Percentiles rank a stretch among this genome's conserved stretches.
Evolutionary conservation across 257 asterid genomes (phyloP).

Genomic region (Phtheirospermum japonicum): DNA sequence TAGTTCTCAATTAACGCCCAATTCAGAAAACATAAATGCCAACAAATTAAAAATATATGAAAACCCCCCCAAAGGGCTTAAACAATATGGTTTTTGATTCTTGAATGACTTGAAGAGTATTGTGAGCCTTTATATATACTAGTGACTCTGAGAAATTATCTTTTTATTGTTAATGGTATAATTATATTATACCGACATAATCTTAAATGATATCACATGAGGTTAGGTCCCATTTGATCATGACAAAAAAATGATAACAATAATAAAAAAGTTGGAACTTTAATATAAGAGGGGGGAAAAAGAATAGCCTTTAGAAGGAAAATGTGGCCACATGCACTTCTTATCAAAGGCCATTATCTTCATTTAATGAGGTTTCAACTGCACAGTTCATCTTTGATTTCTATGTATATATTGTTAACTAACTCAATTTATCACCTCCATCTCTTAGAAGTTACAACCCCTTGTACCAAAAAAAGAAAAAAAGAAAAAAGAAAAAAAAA

Average conservation of each 20-base stretch:
- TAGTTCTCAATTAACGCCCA: too few species aligned
- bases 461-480: too few species aligned
- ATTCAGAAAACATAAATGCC: background rate
- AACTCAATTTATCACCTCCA: background rate
- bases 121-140: background rate
- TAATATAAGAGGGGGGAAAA: background rate
- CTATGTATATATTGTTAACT: background rate
- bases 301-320: slow-evolving; percentile 15
- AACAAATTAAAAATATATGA: background rate
- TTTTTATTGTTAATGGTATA: slow-evolving; percentile 12
- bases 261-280: background rate
- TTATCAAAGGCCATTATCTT: slow-evolving; percentile 42
- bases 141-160: background rate
- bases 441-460: too few species aligned
- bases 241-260: slow-evolving; percentile 15
- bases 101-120: slow-evolving; percentile 19
- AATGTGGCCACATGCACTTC: slow-evolving; percentile 42
- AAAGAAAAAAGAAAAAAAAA: background rate
- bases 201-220: slow-evolving; percentile 72
- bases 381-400: slow-evolving; percentile 12
- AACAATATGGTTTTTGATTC: slow-evolving; percentile 3
- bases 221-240: slow-evolving; percentile 53
- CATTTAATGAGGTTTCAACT: slow-evolving; percentile 68
- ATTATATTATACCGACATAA: slow-evolving; percentile 42
- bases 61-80: background rate